Evolutionary conservation across 257 asterid species (phyloP).

Genomic region (Henckelia pumila): DNA sequence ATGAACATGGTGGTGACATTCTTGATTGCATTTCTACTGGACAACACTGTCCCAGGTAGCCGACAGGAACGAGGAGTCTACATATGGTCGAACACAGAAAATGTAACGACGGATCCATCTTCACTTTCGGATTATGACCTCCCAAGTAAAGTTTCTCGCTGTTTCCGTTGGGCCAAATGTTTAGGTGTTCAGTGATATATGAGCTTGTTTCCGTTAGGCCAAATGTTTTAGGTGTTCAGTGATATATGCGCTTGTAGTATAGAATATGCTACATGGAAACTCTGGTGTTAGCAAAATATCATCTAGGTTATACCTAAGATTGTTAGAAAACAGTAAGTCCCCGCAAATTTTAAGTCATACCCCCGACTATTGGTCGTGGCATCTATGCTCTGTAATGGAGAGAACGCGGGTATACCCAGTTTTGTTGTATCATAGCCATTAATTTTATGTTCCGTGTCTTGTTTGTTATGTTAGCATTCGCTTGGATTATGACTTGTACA

Average conservation of each 20-base stretch:
- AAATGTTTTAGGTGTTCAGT: constrained; percentile 66
- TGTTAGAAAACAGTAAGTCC: no score
- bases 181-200: constrained; percentile 45
- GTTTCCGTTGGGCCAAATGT: constrained; percentile 72
- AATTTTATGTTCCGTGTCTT: no score
- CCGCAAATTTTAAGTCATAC: no score
- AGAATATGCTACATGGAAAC: no score
- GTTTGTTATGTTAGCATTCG: no score
- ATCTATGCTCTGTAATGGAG: no score
- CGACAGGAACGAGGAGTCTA: constrained; percentile 85
- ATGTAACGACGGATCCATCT: constrained; percentile 52
- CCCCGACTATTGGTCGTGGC: no score
- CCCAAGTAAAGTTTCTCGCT: constrained; percentile 54
- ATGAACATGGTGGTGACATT: constrained; percentile 82
- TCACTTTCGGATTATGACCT: constrained; percentile 56
- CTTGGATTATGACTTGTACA: no score
- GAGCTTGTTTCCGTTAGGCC: constrained; percentile 48
- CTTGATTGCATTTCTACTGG: constrained; percentile 66
- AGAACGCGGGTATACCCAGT: no score
- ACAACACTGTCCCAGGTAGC: constrained; percentile 91
- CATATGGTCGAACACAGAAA: constrained; percentile 74
- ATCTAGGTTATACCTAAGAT: no score
- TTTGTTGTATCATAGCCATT: no score
- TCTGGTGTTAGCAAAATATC: no score
- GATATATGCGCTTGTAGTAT: not conserved